Evolutionary conservation across 345 rosid species (phyloP).

Genomic region (Eutrema yunnanense): DNA sequence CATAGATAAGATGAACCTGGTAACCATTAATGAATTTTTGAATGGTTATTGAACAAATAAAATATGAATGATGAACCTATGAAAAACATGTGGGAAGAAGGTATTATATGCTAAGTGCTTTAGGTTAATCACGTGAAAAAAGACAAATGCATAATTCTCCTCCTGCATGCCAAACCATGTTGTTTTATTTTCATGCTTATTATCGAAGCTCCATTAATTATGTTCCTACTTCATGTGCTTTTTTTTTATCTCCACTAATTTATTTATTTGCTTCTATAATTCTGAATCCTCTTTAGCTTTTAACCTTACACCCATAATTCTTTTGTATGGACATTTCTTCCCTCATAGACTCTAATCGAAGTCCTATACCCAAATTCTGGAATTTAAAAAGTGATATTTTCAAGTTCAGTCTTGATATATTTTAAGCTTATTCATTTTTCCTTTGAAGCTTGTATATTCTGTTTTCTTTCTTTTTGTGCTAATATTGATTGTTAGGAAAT

Average conservation of each 20-base stretch:
- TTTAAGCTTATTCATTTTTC: no score
- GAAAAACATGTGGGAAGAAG: conserved; percentile 2
- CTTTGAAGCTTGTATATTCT: no score
- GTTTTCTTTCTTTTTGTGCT: not conserved
- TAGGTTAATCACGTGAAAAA: conserved; percentile 30
- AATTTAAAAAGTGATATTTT: no score
- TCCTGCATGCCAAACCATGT: conserved; percentile 21
- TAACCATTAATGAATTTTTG: not conserved
- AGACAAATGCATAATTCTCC: conserved; percentile 24
- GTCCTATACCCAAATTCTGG: no score
- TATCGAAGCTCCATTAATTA: conserved; percentile 23
- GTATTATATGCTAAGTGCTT: conserved; percentile 21
- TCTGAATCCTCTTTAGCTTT: not conserved
- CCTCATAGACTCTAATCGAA: no score
- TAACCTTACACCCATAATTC: no score
- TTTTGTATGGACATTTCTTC: no score
- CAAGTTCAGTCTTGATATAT: no score
- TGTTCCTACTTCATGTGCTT: conserved; percentile 28
- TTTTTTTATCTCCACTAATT: not conserved
- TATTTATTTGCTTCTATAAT: not conserved
- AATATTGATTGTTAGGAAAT: not conserved
- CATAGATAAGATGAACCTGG: not conserved
- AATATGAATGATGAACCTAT: conserved; percentile 2
- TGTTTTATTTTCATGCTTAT: conserved; percentile 11
- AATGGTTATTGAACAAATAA: not conserved